Evolutionary conservation across 345 rosid genomes (phyloP).

Genomic region (Dimocarpus longan): DNA sequence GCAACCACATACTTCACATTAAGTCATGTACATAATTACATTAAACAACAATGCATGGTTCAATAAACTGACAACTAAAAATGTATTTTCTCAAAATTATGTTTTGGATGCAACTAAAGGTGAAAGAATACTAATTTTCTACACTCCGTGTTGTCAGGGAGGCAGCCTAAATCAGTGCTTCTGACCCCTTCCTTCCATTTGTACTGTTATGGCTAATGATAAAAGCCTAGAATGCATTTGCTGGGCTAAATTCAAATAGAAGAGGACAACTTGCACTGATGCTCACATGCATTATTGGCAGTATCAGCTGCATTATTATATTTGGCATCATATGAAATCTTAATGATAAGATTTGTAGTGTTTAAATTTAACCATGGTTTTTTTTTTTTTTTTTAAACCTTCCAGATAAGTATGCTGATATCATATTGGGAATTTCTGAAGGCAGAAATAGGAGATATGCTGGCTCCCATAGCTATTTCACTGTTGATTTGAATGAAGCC

Average conservation of each 20-base stretch:
- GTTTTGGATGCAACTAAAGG: background rate
- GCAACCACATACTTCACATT: background rate
- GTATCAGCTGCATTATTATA: conserved; percentile 4
- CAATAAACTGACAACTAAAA: no score
- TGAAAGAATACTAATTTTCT: background rate
- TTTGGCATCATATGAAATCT: conserved; percentile 4
- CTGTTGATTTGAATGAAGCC: conserved; percentile 96
- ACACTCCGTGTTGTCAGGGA: background rate
- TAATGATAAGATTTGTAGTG: background rate
- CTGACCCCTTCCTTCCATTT: conserved; percentile 12
- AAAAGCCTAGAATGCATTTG: conserved; percentile 17
- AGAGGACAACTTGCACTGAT: conserved; percentile 34
- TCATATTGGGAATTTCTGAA: conserved; percentile 89
- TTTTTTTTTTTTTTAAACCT: conserved; percentile 46
- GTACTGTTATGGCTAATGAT: conserved; percentile 4
- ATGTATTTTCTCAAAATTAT: no score
- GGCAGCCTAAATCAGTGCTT: conserved; percentile 11
- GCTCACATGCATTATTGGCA: conserved; percentile 32
- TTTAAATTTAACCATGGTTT: background rate
- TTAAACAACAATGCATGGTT: no score
- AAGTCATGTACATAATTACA: no score
- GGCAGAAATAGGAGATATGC: conserved; percentile 91
- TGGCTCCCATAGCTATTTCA: conserved; percentile 96
- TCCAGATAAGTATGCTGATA: conserved; percentile 95
- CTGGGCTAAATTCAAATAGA: conserved; percentile 8